These are phyloP conservation scores for Phenoliferia sp. DNA, from an alignment of 1,284 basidiomycete species.

Conservation along the genomic window DNA sequence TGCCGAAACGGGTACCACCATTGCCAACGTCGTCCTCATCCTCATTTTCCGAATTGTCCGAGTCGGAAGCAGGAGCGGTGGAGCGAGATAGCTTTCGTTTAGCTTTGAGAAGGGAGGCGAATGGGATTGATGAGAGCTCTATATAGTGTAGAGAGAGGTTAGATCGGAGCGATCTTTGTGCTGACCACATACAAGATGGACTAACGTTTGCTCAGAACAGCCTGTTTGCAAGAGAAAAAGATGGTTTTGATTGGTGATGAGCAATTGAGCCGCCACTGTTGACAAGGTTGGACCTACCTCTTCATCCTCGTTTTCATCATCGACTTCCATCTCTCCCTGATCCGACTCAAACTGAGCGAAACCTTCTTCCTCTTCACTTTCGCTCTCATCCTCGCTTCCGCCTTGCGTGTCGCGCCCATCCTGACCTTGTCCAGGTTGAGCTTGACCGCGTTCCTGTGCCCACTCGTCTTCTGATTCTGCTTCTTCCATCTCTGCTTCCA, in stretches of 20 bases:
- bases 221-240: not conserved
- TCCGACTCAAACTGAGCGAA: conserved; percentile 24
- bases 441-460: conserved; percentile 13
- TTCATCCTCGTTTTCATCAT: conserved; percentile 23
- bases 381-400: not conserved
- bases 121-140: conserved; percentile 31
- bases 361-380: conserved; percentile 22
- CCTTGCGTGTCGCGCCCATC: conserved; percentile 4
- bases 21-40: conserved; percentile 35
- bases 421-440: not conserved
- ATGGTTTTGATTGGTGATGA: too few relatives aligned
- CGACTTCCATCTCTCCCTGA: conserved; percentile 22
- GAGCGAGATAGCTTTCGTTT: conserved; percentile 22
- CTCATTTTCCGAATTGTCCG: conserved; percentile 31
- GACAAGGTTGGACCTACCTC: conserved; percentile 9
- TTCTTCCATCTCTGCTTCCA: not conserved
- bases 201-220: conserved; percentile 12
- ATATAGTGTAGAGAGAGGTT: not conserved
- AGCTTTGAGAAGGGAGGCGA: conserved; percentile 29
- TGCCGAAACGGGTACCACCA: conserved; percentile 9
- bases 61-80: conserved; percentile 3
- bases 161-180: not conserved
- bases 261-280: not conserved
- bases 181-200: not conserved
- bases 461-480: conserved; percentile 25